Conservation (phyloP, 2,329 filamentous ascomycete genomes). For the Leptodontidium sp. region DNA sequence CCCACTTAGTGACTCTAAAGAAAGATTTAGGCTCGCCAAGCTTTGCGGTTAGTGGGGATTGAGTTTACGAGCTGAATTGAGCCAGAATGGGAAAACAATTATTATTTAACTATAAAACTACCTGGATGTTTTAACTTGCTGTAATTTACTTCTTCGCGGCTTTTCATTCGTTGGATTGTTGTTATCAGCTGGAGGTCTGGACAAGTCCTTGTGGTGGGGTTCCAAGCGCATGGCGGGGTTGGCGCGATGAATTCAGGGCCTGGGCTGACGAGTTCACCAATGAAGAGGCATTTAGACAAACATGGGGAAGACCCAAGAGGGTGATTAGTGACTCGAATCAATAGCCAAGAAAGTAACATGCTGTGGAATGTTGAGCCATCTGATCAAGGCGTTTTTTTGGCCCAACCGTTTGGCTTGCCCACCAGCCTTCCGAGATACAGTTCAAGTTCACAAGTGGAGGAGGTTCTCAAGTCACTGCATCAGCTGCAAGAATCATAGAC, state of each 20-base stretch:
- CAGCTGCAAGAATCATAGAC: too few relatives aligned
- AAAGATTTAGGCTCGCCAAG: slow-evolving; percentile 23
- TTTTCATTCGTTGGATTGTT: neutral
- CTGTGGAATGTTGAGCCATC: neutral
- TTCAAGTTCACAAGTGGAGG: too few relatives aligned
- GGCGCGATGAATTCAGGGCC: neutral
- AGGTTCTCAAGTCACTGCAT: neutral
- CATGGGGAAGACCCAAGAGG: slow-evolving; percentile 2
- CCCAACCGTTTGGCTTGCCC: neutral
- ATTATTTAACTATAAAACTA: too few relatives aligned
- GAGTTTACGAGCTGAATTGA: neutral
- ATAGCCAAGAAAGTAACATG: neutral
- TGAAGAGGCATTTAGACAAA: neutral
- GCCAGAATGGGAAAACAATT: neutral
- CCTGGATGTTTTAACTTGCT: neutral
- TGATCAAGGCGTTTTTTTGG: neutral
- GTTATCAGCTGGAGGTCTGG: neutral
- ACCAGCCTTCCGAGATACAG: neutral
- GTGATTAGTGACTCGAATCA: neutral
- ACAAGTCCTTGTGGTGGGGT: slow-evolving; percentile 1
- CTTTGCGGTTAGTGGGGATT: neutral
- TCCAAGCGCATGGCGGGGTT: slow-evolving; percentile 10
- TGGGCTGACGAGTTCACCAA: neutral
- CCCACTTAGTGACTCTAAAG: neutral
- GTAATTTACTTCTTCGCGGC: neutral